phyloP scores from a whole-genome alignment of 2,329 filamentous ascomycete species.

The Fusarium sp. region DNA sequence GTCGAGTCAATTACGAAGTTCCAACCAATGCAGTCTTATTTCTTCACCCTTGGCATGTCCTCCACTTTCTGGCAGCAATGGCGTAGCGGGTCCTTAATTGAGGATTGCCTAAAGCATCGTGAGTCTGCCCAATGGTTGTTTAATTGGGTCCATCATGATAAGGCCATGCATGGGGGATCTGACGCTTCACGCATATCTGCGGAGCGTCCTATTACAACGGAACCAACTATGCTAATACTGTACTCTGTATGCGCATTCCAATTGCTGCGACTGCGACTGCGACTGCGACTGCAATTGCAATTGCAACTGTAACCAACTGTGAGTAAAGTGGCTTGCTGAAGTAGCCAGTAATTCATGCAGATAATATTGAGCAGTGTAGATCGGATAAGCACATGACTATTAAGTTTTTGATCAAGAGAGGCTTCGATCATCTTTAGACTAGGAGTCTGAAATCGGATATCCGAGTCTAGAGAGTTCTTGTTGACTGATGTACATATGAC shows the following conservation, averaged over 20 bases:
- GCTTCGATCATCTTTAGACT: background rate
- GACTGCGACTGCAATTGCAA: slow-evolving; percentile 16
- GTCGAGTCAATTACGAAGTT: no score
- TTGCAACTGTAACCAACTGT: slow-evolving; percentile 13
- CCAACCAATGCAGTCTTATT: slow-evolving; percentile 16
- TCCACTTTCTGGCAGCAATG: slow-evolving; percentile 32
- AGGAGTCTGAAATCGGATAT: background rate
- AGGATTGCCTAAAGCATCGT: slow-evolving; percentile 31
- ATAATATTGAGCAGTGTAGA: slow-evolving; percentile 22
- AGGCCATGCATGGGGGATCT: slow-evolving; percentile 50
- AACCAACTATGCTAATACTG: slow-evolving; percentile 30
- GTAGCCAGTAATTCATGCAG: slow-evolving; percentile 12
- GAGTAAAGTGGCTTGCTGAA: slow-evolving; percentile 16
- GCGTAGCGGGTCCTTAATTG: slow-evolving; percentile 8
- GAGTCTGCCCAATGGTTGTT: slow-evolving; percentile 32
- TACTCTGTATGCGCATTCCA: slow-evolving; percentile 10
- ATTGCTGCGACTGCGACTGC: slow-evolving; percentile 17
- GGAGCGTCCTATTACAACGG: slow-evolving; percentile 42
- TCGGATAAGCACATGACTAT: slow-evolving; percentile 19
- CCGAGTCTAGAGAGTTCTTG: background rate
- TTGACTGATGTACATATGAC: background rate
- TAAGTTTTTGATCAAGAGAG: background rate
- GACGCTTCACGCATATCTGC: slow-evolving; percentile 43
- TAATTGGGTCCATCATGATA: slow-evolving; percentile 42
- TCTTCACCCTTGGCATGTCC: slow-evolving; percentile 22